phyloP scores from a whole-genome alignment of 106 monocot species.

The Alisma plantagoaquatica region DNA sequence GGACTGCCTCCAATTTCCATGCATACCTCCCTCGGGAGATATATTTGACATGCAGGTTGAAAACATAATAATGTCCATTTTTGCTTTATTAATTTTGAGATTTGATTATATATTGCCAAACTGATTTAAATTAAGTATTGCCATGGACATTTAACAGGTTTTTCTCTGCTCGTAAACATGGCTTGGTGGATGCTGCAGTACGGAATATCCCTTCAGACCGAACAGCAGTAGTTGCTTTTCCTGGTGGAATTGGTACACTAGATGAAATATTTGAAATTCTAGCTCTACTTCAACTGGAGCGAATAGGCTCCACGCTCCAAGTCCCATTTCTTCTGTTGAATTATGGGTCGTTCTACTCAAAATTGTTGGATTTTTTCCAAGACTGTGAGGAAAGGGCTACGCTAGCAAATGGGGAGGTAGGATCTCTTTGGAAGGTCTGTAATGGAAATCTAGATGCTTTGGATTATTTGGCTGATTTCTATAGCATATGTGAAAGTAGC shows the following conservation, averaged over 20 bases:
- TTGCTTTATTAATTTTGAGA: too few species aligned
- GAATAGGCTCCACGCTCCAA: constrained; percentile 67
- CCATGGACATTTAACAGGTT: too few species aligned
- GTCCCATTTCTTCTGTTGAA: constrained; percentile 87
- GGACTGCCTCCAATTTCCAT: constrained; percentile 77
- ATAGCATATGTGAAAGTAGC: constrained; percentile 21
- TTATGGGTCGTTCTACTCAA: constrained; percentile 82
- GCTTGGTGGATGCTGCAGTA: constrained; percentile 72
- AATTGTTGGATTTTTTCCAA: constrained; percentile 62
- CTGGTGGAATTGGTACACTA: constrained; percentile 83
- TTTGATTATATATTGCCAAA: background rate
- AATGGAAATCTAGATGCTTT: constrained; percentile 58
- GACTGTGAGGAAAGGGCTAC: constrained; percentile 73
- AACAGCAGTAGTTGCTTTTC: constrained; percentile 80
- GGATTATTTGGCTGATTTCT: constrained; percentile 69
- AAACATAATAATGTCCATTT: background rate
- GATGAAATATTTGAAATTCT: constrained; percentile 93
- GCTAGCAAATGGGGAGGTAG: constrained; percentile 56
- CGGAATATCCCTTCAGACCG: constrained; percentile 44
- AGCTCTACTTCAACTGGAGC: constrained; percentile 66
- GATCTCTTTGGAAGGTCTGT: constrained; percentile 73
- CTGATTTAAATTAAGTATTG: too few species aligned
- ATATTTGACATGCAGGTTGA: constrained; percentile 87
- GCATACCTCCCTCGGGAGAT: constrained; percentile 67
- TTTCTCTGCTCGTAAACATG: constrained; percentile 91